These are phyloP conservation scores for Fusarium domesticum DNA, from an alignment of 2,329 filamentous ascomycete species.

Conservation along the genomic window DNA sequence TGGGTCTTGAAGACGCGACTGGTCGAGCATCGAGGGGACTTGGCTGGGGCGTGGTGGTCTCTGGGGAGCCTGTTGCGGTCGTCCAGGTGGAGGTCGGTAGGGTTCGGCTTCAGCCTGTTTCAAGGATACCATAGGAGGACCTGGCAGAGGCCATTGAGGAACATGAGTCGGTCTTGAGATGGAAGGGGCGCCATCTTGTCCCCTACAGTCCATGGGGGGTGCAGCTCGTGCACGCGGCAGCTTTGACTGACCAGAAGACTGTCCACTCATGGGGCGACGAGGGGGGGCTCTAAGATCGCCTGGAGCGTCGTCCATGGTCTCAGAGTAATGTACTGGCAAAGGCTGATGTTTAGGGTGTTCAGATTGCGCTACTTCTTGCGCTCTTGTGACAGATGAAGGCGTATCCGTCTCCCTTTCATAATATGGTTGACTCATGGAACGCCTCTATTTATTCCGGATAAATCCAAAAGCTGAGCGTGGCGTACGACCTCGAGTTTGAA, in stretches of 20 bases:
- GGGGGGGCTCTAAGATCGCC: conserved; percentile 26
- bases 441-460: conserved; percentile 21
- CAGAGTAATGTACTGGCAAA: conserved; percentile 19
- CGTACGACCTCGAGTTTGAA: conserved; percentile 9
- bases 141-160: conserved; percentile 54
- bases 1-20: conserved; percentile 53
- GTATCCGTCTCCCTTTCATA: conserved; percentile 54
- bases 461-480: conserved; percentile 18
- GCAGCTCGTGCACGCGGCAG: conserved; percentile 16
- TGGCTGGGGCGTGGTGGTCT: conserved; percentile 59
- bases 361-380: conserved; percentile 51
- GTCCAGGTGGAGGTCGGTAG: conserved; percentile 51
- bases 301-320: conserved; percentile 30
- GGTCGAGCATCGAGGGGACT: conserved; percentile 58
- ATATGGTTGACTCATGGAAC: conserved; percentile 55
- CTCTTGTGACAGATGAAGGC: conserved; percentile 50
- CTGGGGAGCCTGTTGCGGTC: conserved; percentile 49
- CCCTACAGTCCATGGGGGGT: conserved; percentile 19
- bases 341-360: conserved; percentile 31
- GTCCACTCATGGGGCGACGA: conserved; percentile 28
- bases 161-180: conserved; percentile 54
- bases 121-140: conserved; percentile 36
- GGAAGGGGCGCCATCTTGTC: conserved; percentile 34
- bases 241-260: conserved; percentile 15
- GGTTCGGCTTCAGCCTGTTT: conserved; percentile 36